Evolutionary conservation across 2,329 filamentous ascomycete genomes (phyloP), one percentile per base, ranked within the genome.

Genomic region (Cladosporium austrohemisphaericum): DNA sequence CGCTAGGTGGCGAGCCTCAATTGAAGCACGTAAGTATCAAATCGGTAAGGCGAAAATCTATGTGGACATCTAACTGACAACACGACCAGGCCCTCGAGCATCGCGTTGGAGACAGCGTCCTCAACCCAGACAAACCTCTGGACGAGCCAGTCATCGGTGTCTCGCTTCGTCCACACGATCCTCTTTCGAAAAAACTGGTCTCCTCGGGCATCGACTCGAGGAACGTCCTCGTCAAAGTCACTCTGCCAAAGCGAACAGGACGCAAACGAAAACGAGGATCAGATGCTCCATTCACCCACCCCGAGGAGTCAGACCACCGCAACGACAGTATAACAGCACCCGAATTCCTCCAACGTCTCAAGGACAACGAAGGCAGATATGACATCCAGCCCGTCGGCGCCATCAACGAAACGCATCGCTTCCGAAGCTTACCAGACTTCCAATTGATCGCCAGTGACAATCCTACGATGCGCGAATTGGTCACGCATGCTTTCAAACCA

Each of bases 181-280:
- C 85, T 2, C 82, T 88, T 60, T 83, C 86, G 60, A 85, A 86
- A 58, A 87, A 88, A 7, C 74, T 95, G 53, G 75, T 85, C 57
- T 95, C 92, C 6, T 83, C 84, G 33, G 86, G 85, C 62, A 80
- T 84, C 25, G 71, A 80, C 16, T 86, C 88, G 8, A 88, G 90
- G 63, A 95, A 96, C 62, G 72, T 97, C 16, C 76, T 97, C 16
- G 75, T 98, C 46, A 91, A 90, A 65, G 77, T 98, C 49, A 90
- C 85, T 0, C 81, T 97, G 1, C 92, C 93, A 0, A 93, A 84
- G 66, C 77, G 88, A 49, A 96, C 90, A 2, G 91, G 91, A 3
- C 80, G 89, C 52, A 95, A 87, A 68, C 80, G 91, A 51, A 95
- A 91, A 71, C 77, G 84, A 58, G 90, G 88, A n/a, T 82, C 81